A percentile compares a stretch with the other conserved stretches of the same genome.
Conservation (phyloP, 768 basidiomycete species). For the Suillus luteus region DNA sequence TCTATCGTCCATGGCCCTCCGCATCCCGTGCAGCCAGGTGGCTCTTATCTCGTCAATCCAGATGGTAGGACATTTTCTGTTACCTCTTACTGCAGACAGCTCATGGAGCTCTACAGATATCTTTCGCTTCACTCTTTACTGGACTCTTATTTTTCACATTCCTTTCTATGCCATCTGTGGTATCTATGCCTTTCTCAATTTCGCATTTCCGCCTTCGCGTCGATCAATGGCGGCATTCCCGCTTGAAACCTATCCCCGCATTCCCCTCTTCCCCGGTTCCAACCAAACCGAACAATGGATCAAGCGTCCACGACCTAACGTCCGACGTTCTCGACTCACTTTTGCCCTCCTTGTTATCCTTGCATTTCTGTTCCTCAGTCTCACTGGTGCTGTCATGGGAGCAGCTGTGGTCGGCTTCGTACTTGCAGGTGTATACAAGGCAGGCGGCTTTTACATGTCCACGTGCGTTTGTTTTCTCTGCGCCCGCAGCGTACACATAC, state of each 20-base stretch:
- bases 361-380: constrained; percentile 34
- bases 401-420: constrained; percentile 42
- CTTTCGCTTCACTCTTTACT: constrained; percentile 49
- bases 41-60: constrained; percentile 37
- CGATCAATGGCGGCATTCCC: constrained; percentile 11
- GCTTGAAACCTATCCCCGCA: constrained; percentile 1
- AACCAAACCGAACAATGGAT: constrained; percentile 16
- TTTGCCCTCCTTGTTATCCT: constrained; percentile 45
- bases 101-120: constrained; percentile 31
- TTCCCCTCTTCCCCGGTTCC: not conserved
- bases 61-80: constrained; percentile 25
- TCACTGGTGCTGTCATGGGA: constrained; percentile 41
- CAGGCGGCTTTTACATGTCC: constrained; percentile 41
- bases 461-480: constrained; percentile 34
- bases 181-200: constrained; percentile 43
- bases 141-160: constrained; percentile 49
- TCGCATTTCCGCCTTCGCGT: constrained; percentile 39
- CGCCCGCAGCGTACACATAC: not conserved
- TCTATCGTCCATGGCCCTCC: constrained; percentile 28
- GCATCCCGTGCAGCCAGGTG: constrained; percentile 35
- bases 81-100: not conserved
- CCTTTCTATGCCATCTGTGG: constrained; percentile 44
- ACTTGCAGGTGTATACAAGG: constrained; percentile 40
- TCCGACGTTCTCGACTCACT: constrained; percentile 38
- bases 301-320: constrained; percentile 31